Evolutionary conservation across 805 yeast genomes (phyloP), one percentile per base, ranked within the genome.

Genomic region (Kockiozyma suomiensis): DNA sequence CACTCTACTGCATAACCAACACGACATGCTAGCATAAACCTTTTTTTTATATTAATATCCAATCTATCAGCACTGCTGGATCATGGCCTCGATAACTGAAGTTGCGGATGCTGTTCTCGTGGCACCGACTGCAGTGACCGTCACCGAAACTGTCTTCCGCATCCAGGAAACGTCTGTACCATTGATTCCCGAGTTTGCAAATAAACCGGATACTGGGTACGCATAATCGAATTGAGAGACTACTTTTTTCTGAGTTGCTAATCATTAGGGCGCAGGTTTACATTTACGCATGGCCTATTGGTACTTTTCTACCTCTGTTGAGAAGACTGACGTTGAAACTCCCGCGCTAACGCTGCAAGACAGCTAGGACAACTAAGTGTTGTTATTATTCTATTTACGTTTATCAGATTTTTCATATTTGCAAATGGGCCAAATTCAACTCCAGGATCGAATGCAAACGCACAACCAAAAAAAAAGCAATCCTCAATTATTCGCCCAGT

Each of bases 391-490:
- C 61, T 76, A 25, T 71, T 73, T 15, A 58, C 75, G 23, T 71
- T 76, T 50, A 69, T 78, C 21, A 69, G 78, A 19, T 78, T 76
- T 66, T 78, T 77, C 59, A 68, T 77, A 26, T 77, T 77, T 56
- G 74, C 79, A 0, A 79, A 46, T 30, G 69, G 65, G 23, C 41
- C 65, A 12, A 51, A 59, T 32, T 25, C 60, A 37, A 17, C 46
- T 19, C 19, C 37, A 12, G 33, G 23, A 23, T n/a, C n/a, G n/a
- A 8, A 48, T 12, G 41, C 50, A 7, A 47, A 38, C 21, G 43
- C 43, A 17, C 12, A 41, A n/a, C 41, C 28, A 10, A 45, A 51
- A 25, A 63, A 63, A 59, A 60, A 61, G 55, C 62, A 63, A 38
- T 56, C 68, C 13, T 65, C 69, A 17, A 56, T 66, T 10, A 32